These are phyloP conservation scores for Echinochloa phyllopogon DNA, from an alignment of 176 grass and related monocot genomes.

Conservation along the genomic window DNA sequence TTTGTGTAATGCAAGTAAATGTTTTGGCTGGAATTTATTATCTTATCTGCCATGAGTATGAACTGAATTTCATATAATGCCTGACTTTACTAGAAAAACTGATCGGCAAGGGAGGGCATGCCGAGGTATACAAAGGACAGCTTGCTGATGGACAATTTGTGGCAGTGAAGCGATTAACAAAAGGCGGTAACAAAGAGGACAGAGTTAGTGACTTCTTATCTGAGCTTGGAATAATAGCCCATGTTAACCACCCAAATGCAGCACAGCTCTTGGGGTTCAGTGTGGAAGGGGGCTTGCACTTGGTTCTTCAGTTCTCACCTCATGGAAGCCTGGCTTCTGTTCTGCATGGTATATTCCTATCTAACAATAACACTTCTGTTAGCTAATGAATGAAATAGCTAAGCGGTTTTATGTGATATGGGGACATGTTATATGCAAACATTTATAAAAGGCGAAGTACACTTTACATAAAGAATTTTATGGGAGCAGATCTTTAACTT, in stretches of 20 bases:
- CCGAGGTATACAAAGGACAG: slow-evolving; percentile 86
- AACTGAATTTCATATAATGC: slow-evolving; percentile 40
- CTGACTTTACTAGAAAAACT: slow-evolving; percentile 69
- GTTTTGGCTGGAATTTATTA: neutral
- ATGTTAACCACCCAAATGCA: slow-evolving; percentile 96
- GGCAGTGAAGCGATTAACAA: slow-evolving; percentile 91
- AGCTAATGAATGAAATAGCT: slow-evolving; percentile 23
- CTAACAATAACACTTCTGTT: slow-evolving; percentile 27
- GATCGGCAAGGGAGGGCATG: slow-evolving; percentile 94
- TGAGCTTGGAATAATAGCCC: slow-evolving; percentile 99
- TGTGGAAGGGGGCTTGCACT: slow-evolving; percentile 82
- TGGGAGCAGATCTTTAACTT: slow-evolving; percentile 21
- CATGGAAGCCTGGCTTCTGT: slow-evolving; percentile 95
- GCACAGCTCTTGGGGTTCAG: slow-evolving; percentile 96
- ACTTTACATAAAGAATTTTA: neutral
- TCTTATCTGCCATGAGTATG: slow-evolving; percentile 6
- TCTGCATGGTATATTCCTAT: slow-evolving; percentile 78
- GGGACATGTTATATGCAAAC: slow-evolving; percentile 12
- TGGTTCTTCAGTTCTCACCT: slow-evolving; percentile 90
- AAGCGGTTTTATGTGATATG: neutral
- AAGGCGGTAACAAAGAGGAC: slow-evolving; percentile 81
- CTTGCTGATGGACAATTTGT: slow-evolving; percentile 81
- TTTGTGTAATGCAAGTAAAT: neutral
- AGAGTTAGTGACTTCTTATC: slow-evolving; percentile 87
- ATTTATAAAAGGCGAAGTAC: neutral